Evolutionary conservation across 345 rosid species (phyloP).

Genomic region (Hypericum androsaemum): DNA sequence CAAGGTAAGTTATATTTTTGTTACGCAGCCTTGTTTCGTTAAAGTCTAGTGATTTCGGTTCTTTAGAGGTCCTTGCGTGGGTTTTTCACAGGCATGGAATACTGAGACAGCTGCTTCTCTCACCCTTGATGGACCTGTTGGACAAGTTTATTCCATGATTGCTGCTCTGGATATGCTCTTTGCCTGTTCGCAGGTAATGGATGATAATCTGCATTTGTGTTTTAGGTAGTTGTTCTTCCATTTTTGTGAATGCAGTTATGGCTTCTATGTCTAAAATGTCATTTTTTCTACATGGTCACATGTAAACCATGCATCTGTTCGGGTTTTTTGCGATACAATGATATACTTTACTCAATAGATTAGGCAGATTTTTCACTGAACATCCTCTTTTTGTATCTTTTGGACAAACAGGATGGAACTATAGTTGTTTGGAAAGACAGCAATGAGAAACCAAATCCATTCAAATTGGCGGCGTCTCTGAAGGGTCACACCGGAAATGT

Average conservation of each 20-base stretch:
- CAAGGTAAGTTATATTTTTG: conserved; percentile 28
- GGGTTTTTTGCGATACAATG: conserved; percentile 11
- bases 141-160: conserved; percentile 38
- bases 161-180: conserved; percentile 34
- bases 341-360: too few relatives aligned
- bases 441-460: conserved; percentile 24
- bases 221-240: neutral
- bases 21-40: neutral
- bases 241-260: neutral
- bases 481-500: conserved; percentile 31
- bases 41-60: neutral
- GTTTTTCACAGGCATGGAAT: conserved; percentile 38
- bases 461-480: conserved; percentile 23
- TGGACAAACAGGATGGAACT: conserved; percentile 23
- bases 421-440: conserved; percentile 41
- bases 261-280: neutral
- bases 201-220: neutral
- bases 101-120: conserved; percentile 24
- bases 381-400: too few relatives aligned
- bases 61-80: neutral
- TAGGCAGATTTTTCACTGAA: too few relatives aligned
- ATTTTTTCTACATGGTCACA: neutral
- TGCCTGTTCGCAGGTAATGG: conserved; percentile 48
- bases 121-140: conserved; percentile 33
- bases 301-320: neutral